phyloP scores from a whole-genome alignment of 192 early-diverging fungal species.

The Umbelopsis vinacea region DNA sequence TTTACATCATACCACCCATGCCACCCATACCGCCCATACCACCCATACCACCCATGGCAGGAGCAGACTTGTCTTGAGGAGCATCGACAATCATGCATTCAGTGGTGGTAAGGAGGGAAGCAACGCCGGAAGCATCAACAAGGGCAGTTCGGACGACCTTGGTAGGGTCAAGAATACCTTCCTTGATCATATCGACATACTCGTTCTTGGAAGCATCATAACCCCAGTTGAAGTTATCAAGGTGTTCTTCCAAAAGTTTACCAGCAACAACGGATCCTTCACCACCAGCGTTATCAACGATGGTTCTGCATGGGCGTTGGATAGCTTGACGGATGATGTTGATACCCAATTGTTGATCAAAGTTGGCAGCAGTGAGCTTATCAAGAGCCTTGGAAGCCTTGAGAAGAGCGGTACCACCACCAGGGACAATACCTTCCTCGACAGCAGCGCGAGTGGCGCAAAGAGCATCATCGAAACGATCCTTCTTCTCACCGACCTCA shows the following conservation, averaged over 20 bases:
- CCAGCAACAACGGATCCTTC: constrained; percentile 98
- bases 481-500: constrained; percentile 99
- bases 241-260: constrained; percentile 83
- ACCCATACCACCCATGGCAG: constrained; percentile 76
- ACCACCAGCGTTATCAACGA: constrained; percentile 96
- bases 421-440: constrained; percentile 99
- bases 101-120: constrained; percentile 95
- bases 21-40: constrained; percentile 70
- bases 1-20: constrained; percentile 50
- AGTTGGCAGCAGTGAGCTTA: constrained; percentile 88
- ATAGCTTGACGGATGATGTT: constrained; percentile 96
- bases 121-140: constrained; percentile 96
- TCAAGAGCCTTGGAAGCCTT: constrained; percentile 90
- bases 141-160: constrained; percentile 99
- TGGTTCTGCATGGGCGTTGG: constrained; percentile 89
- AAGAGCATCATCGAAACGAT: constrained; percentile 97
- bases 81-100: constrained; percentile 99
- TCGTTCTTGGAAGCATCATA: constrained; percentile 92
- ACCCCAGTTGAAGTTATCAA: constrained; percentile 87
- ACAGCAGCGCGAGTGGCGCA: constrained; percentile 99
- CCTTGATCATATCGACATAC: constrained; percentile 96
- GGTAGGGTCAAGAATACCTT: constrained; percentile 97
- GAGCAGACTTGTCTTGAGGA: constrained; percentile 65
- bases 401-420: constrained; percentile 96
- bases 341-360: constrained; percentile 99